These are phyloP conservation scores for Powellomyces hirtus DNA, from an alignment of 192 early-diverging fungal genomes.

Conservation along the genomic window DNA sequence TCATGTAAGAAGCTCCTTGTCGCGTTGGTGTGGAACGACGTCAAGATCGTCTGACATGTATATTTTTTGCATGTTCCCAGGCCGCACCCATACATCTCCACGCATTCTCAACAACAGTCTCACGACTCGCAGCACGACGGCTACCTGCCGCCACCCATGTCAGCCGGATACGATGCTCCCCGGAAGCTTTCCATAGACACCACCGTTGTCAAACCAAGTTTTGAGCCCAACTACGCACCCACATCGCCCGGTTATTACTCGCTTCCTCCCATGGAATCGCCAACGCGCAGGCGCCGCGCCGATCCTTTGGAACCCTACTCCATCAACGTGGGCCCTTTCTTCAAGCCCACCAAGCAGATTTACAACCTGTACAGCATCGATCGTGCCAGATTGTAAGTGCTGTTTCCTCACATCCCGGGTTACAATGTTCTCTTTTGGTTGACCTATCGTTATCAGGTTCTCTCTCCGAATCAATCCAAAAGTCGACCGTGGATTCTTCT, in stretches of 20 bases:
- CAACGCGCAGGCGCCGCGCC: conserved; percentile 17
- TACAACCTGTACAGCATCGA: conserved; percentile 67
- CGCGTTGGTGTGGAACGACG: neutral
- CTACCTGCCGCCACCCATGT: neutral
- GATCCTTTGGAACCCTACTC: conserved; percentile 11
- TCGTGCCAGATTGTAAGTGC: conserved; percentile 18
- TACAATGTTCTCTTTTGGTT: neutral
- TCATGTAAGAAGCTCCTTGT: neutral
- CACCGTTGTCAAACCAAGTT: neutral
- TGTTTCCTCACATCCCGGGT: neutral
- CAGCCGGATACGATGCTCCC: neutral
- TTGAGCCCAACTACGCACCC: neutral
- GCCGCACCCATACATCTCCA: neutral
- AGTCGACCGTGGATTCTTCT: conserved; percentile 94
- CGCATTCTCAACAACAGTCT: neutral
- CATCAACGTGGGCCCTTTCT: conserved; percentile 60
- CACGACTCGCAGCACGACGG: neutral
- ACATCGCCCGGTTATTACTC: conserved; percentile 10
- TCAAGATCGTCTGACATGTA: neutral
- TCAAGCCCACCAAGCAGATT: conserved; percentile 64
- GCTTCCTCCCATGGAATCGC: conserved; percentile 17
- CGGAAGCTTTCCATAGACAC: conserved; percentile 26
- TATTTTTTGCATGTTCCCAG: neutral
- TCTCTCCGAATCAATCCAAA: conserved; percentile 64
- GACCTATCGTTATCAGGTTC: conserved; percentile 39